These are phyloP conservation scores for Stentor roeselii DNA, from an alignment of 73 alveolate genomes.

Conservation along the genomic window DNA sequence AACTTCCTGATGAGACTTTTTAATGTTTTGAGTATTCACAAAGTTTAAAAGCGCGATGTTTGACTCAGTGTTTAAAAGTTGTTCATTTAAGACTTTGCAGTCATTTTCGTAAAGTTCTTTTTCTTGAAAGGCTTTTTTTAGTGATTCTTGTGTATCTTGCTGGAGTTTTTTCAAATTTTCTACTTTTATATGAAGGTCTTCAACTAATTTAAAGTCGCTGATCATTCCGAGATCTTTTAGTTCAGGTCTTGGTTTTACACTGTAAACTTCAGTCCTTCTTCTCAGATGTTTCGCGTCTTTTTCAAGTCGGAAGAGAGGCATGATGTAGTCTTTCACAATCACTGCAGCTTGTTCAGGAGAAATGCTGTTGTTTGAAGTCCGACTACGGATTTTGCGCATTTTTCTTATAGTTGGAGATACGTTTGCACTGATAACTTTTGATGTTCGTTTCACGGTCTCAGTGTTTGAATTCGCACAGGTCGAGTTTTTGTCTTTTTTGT, in stretches of 20 bases:
- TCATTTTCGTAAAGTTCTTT: background rate
- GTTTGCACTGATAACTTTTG: background rate
- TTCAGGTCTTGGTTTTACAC: background rate
- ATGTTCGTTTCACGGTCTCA: background rate
- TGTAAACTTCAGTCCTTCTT: conserved; percentile 25
- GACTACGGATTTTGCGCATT: background rate
- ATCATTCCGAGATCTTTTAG: background rate
- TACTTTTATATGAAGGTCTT: background rate
- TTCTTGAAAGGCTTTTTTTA: background rate
- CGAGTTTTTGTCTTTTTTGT: background rate
- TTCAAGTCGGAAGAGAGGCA: conserved; percentile 27
- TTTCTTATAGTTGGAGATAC: background rate
- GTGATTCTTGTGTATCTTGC: background rate
- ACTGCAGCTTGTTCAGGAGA: conserved; percentile 36
- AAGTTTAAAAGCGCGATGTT: background rate
- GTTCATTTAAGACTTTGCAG: background rate
- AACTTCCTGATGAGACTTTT: background rate
- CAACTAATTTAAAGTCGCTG: conserved; percentile 6
- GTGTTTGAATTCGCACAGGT: background rate
- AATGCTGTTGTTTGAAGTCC: background rate
- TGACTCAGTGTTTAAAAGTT: background rate
- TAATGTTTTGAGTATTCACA: background rate
- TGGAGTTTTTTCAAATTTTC: background rate
- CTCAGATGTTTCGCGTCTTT: conserved; percentile 31
- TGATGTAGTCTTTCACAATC: conserved; percentile 15